Base-by-base conservation (phyloP, 441 rosid species). In the Euphorbia schlechtendalii region DNA sequence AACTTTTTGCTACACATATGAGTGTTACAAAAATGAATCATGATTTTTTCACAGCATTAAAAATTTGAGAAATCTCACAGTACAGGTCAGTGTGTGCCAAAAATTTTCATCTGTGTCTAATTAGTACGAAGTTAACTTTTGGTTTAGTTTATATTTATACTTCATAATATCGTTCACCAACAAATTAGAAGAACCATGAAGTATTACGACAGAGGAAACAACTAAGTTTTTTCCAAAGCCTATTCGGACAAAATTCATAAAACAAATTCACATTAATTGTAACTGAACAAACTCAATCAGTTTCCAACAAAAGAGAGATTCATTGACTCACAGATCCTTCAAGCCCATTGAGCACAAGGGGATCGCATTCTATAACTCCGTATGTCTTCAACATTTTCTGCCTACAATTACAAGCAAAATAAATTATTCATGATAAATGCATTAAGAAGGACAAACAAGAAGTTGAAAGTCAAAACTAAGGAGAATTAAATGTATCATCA, bases 331-430 rank as follows among this genome's bases (percentile, higher is more conserved):
- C 98, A 83, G 87, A 83, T 80, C 72, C 80, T 55, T 89, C 96
- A 61, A 89, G 85, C 62, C 89, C 95, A 41, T 72, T 74, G 55
- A 87, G 90, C 66, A 92, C 69, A 22, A 86, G 84, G 24, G 91
- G 80, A 76, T 92, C 90, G 48, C 93, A 92, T 77, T 89, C 96
- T 73, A 89, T 83, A 65, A 89, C 91, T 27, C 96, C 96, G 54
- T 87, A 89, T 55, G 82, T 83, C 79, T 82, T 87, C 71, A 67
- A 68, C 61, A 78, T 38, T 76, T 81, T 89, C 69, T 76, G 83
- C 83, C 98, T 92, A 62, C 76, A 78, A 65, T 32, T 49, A 67
- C 64, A 58, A 69, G 32, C 15, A 72, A 32, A 56, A 48, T 45
- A 25, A 48, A 67, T 38, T 58, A 61, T 64, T 36, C 58, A 67